Conservation (phyloP, 208 protist species). For the Leptomonas pyrrhocoris region DNA sequence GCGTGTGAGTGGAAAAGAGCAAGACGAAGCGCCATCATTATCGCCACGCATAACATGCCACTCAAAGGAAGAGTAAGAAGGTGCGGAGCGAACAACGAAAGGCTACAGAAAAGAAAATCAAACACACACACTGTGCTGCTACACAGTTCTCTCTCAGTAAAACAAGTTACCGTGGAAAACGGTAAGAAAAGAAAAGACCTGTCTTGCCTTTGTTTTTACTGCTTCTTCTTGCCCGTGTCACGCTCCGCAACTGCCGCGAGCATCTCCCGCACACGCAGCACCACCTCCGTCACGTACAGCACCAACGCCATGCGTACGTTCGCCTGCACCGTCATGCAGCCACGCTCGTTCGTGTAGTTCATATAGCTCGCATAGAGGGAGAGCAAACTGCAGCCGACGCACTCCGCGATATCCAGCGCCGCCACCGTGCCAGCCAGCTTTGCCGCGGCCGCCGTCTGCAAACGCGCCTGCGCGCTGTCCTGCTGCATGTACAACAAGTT, state of each 20-base stretch:
- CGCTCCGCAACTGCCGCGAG: neutral
- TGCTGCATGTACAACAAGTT: constrained; percentile 28
- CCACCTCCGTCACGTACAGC: constrained; percentile 42
- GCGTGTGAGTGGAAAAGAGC: constrained; percentile 9
- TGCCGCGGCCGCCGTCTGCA: constrained; percentile 21
- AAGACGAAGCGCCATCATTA: too few relatives aligned
- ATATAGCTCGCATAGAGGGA: constrained; percentile 50
- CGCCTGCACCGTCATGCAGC: constrained; percentile 49
- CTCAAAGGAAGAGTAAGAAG: neutral
- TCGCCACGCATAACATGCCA: too few relatives aligned
- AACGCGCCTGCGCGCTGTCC: constrained; percentile 18
- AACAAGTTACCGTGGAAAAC: neutral
- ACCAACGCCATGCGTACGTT: constrained; percentile 52
- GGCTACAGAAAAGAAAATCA: neutral
- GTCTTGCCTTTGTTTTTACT: constrained; percentile 19
- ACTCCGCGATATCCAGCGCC: constrained; percentile 38
- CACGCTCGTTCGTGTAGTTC: constrained; percentile 40
- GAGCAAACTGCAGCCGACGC: constrained; percentile 34
- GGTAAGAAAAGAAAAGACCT: constrained; percentile 5
- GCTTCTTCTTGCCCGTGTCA: constrained; percentile 27
- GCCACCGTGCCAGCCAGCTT: constrained; percentile 12
- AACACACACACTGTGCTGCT: constrained; percentile 13
- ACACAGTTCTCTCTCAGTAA: too few relatives aligned
- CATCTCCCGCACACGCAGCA: constrained; percentile 36
- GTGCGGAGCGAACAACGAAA: neutral